Percentiles rank a stretch among this genome's conserved stretches.
phyloP scores from a whole-genome alignment of 768 basidiomycete genomes.

The Amylocystis lapponica region DNA sequence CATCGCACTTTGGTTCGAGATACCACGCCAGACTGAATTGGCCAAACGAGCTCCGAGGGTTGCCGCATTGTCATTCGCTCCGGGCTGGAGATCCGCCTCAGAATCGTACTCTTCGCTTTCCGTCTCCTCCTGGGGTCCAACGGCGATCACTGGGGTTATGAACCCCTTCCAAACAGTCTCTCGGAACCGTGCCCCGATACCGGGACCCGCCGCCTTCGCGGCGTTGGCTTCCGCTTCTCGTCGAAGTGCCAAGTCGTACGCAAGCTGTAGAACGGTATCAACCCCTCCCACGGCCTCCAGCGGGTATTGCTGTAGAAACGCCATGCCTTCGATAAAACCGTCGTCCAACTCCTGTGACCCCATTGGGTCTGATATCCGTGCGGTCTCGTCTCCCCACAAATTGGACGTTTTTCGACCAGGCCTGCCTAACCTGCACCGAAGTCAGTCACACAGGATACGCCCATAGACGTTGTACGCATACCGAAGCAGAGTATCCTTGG shows the following conservation, averaged over 20 bases:
- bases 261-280: constrained; percentile 63
- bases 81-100: constrained; percentile 1
- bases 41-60: constrained; percentile 50
- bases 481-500: constrained; percentile 50
- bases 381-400: constrained; percentile 49
- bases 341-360: constrained; percentile 51
- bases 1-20: constrained; percentile 72
- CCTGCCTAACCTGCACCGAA: constrained; percentile 46
- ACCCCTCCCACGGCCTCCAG: constrained; percentile 62
- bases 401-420: constrained; percentile 35
- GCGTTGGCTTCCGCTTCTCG: constrained; percentile 36
- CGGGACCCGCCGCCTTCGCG: constrained; percentile 26
- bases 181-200: constrained; percentile 51
- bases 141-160: constrained; percentile 42
- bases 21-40: constrained; percentile 67
- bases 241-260: constrained; percentile 51
- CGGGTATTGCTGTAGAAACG: constrained; percentile 61
- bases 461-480: neutral
- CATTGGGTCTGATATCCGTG: constrained; percentile 34
- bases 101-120: constrained; percentile 27
- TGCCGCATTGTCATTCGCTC: constrained; percentile 3
- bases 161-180: constrained; percentile 66
- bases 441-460: neutral
- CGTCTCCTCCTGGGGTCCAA: constrained; percentile 27
- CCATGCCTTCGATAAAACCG: constrained; percentile 60